Conservation (phyloP, 2,329 filamentous ascomycete species). For the Xylaria sp. region DNA sequence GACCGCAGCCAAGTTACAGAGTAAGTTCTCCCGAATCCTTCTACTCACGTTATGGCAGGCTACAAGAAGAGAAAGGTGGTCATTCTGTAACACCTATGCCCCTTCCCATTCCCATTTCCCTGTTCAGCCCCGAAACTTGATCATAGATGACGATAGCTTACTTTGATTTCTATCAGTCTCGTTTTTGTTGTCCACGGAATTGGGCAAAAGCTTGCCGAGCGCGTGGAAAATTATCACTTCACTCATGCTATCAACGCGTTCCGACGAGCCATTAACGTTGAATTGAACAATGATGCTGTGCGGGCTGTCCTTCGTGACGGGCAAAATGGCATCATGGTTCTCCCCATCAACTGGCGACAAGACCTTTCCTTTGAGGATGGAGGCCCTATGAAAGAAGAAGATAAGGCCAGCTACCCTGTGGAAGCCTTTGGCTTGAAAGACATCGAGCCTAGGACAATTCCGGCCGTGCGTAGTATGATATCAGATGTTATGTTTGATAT, state of each 20-base stretch:
- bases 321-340: conserved; percentile 91
- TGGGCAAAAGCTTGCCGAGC: conserved; percentile 93
- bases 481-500: conserved; percentile 99
- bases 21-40: conserved; percentile 18
- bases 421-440: conserved; percentile 78
- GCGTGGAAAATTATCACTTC: conserved; percentile 96
- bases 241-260: conserved; percentile 96
- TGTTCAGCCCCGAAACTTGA: neutral
- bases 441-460: conserved; percentile 90
- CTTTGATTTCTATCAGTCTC: conserved; percentile 53
- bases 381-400: conserved; percentile 66
- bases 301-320: conserved; percentile 77
- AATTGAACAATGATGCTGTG: conserved; percentile 79
- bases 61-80: neutral
- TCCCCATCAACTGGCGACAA: conserved; percentile 94
- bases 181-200: conserved; percentile 95
- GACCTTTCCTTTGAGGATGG: conserved; percentile 88
- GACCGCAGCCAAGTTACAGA: conserved; percentile 80
- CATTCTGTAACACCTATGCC: neutral
- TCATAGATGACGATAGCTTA: conserved; percentile 7
- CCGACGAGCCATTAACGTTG: conserved; percentile 84
- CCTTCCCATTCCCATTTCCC: neutral
- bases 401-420: conserved; percentile 62
- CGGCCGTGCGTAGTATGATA: conserved; percentile 91
- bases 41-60: neutral